Conservation (phyloP, 192 early-diverging fungal species). For the Polychytrium aggregatum region DNA sequence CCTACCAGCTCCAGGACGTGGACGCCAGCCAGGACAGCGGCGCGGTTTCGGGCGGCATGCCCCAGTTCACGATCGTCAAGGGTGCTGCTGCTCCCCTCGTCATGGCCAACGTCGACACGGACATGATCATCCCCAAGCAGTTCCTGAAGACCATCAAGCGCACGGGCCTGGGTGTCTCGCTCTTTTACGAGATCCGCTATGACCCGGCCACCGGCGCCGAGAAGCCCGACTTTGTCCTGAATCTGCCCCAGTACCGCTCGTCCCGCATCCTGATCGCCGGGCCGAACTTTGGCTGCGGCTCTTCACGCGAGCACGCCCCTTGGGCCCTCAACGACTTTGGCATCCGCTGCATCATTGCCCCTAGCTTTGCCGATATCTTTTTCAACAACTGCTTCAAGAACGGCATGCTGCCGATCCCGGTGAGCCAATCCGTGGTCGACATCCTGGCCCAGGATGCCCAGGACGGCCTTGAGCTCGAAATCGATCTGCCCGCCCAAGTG, state of each 20-base stretch:
- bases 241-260: constrained; percentile 36
- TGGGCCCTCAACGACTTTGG: constrained; percentile 66
- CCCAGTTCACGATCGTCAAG: constrained; percentile 45
- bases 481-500: constrained; percentile 44
- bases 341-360: constrained; percentile 55
- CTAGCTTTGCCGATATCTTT: constrained; percentile 63
- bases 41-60: constrained; percentile 39
- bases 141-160: constrained; percentile 66
- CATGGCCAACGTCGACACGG: constrained; percentile 56
- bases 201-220: constrained; percentile 30
- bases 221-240: constrained; percentile 49
- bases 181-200: constrained; percentile 53
- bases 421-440: constrained; percentile 12
- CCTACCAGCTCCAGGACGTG: constrained; percentile 5
- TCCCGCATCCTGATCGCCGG: constrained; percentile 44
- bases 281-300: constrained; percentile 61
- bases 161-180: constrained; percentile 47
- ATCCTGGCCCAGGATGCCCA: constrained; percentile 32
- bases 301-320: constrained; percentile 59
- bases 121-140: constrained; percentile 67
- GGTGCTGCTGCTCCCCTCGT: constrained; percentile 47
- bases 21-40: constrained; percentile 4
- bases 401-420: constrained; percentile 50
- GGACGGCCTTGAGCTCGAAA: constrained; percentile 29
- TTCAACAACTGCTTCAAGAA: constrained; percentile 68